A percentile compares a stretch with the other conserved stretches of the same genome.
phyloP scores from a whole-genome alignment of 805 yeast genomes.

The Phaffomyces thermotolerans region DNA sequence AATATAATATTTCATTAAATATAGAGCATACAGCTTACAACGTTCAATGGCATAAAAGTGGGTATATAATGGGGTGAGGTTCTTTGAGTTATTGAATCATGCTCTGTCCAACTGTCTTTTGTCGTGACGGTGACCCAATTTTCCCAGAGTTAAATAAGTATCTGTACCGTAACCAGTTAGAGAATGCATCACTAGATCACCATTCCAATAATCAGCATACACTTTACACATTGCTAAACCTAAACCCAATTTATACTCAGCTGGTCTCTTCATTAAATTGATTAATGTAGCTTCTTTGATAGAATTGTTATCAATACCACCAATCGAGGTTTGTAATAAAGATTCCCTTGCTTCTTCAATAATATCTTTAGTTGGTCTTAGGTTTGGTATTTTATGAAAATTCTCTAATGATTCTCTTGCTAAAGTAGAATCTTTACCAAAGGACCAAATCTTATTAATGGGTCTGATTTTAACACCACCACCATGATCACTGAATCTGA shows the following conservation, averaged over 20 bases:
- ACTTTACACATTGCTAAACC: slow-evolving; percentile 91
- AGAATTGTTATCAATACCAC: slow-evolving; percentile 28
- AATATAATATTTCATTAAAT: neutral
- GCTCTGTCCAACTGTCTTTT: slow-evolving; percentile 69
- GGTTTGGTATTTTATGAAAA: slow-evolving; percentile 65
- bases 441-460: slow-evolving; percentile 72
- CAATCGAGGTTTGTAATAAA: slow-evolving; percentile 34
- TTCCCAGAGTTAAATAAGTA: slow-evolving; percentile 70
- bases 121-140: slow-evolving; percentile 64
- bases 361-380: slow-evolving; percentile 18
- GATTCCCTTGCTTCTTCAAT: slow-evolving; percentile 25
- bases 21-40: too few relatives aligned
- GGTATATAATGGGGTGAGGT: neutral
- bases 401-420: slow-evolving; percentile 55
- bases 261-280: slow-evolving; percentile 63
- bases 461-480: slow-evolving; percentile 71
- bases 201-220: slow-evolving; percentile 96
- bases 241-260: slow-evolving; percentile 70
- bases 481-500: slow-evolving; percentile 82
- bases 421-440: slow-evolving; percentile 60
- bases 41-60: neutral
- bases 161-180: slow-evolving; percentile 92
- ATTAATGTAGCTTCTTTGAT: slow-evolving; percentile 41
- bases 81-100: slow-evolving; percentile 13
- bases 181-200: slow-evolving; percentile 73